Conservation (phyloP, 2,329 filamentous ascomycete species). For the Amphichorda felina region DNA sequence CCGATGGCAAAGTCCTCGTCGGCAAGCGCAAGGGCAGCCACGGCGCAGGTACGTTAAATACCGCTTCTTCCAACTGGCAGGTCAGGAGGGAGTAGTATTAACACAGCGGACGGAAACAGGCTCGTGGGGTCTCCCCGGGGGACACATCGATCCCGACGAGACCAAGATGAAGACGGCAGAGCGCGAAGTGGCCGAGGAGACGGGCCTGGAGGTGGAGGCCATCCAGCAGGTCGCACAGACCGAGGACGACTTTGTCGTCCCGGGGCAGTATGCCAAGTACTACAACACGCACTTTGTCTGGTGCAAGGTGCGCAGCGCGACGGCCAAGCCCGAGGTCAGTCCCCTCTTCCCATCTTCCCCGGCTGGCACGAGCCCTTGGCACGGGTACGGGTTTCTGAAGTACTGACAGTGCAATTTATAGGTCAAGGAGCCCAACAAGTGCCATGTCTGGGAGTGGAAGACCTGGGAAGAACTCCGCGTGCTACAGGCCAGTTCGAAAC, state of each 20-base stretch:
- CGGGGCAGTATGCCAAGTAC: conserved; percentile 48
- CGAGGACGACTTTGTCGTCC: conserved; percentile 57
- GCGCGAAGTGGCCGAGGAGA: conserved; percentile 62
- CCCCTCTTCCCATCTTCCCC: too few species aligned
- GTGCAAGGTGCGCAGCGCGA: conserved; percentile 27
- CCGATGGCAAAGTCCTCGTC: conserved; percentile 29
- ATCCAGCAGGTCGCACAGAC: conserved; percentile 41
- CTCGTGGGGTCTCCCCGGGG: conserved; percentile 58
- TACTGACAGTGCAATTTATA: conserved; percentile 1
- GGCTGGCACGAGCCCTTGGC: too few species aligned
- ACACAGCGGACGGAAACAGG: conserved; percentile 19
- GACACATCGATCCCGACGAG: conserved; percentile 63
- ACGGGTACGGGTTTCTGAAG: too few species aligned
- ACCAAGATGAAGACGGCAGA: conserved; percentile 38
- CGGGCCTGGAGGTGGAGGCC: conserved; percentile 43
- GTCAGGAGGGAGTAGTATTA: too few species aligned
- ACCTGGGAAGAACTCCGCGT: conserved; percentile 27
- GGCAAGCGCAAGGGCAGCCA: conserved; percentile 36
- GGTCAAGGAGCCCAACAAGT: conserved; percentile 38
- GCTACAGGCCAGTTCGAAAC: conserved; percentile 10
- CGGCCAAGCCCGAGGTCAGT: conserved; percentile 40
- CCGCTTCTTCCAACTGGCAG: too few species aligned
- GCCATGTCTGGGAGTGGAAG: conserved; percentile 36
- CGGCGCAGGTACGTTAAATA: conserved; percentile 35
- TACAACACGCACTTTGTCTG: conserved; percentile 64